These are phyloP conservation scores for Nannochloropsis oceanica DNA, from an alignment of 108 stramenopile species.

Conservation along the genomic window DNA sequence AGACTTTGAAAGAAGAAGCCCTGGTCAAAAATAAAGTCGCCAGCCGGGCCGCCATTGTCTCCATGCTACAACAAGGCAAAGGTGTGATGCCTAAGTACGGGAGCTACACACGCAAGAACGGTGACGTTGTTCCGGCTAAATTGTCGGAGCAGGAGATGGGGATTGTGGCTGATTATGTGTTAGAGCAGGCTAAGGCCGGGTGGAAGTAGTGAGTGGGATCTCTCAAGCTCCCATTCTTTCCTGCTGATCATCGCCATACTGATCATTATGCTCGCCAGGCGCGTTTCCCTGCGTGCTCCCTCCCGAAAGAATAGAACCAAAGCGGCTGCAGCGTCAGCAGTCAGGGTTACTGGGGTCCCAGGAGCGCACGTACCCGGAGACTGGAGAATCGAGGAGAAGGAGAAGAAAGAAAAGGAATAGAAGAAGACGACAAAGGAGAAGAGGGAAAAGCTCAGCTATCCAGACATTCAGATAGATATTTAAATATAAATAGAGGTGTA, in stretches of 20 bases:
- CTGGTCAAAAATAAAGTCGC: background rate
- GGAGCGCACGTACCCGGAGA: too few species aligned
- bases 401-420: too few species aligned
- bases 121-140: background rate
- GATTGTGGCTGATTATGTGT: background rate
- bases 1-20: background rate
- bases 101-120: background rate
- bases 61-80: background rate
- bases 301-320: background rate
- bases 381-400: too few species aligned
- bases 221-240: background rate
- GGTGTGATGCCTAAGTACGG: background rate
- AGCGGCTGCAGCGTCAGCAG: background rate
- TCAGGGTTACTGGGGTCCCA: too few species aligned
- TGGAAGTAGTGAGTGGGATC: background rate
- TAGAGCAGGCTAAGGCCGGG: background rate
- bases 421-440: too few species aligned
- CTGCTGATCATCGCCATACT: background rate
- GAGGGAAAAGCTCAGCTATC: too few species aligned
- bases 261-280: background rate
- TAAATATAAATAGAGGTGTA: too few species aligned
- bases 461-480: too few species aligned
- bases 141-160: background rate
- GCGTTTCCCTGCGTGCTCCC: background rate
- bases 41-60: background rate